Evolutionary conservation across 78 protist genomes (phyloP).

Genomic region (Dictyostelium capitatum): DNA sequence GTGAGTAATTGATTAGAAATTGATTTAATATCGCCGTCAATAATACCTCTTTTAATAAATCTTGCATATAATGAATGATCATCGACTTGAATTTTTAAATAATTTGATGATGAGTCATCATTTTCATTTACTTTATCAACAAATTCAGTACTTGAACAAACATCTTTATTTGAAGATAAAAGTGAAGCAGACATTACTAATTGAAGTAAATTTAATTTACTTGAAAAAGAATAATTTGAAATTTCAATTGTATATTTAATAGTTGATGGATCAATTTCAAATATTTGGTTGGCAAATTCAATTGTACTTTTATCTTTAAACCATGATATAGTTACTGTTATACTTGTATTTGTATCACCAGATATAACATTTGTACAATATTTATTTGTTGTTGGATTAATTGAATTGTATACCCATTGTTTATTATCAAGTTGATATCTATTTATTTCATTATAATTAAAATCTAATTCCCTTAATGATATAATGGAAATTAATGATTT

Average conservation of each 20-base stretch:
- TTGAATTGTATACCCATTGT: neutral
- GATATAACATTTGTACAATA: neutral
- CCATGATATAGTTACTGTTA: neutral
- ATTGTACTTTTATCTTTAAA: neutral
- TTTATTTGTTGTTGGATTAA: neutral
- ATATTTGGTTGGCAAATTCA: neutral
- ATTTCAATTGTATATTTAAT: slow-evolving; percentile 20
- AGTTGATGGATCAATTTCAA: neutral
- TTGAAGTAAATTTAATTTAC: slow-evolving; percentile 2
- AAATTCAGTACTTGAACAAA: slow-evolving; percentile 12
- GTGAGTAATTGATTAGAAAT: neutral
- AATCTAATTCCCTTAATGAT: neutral
- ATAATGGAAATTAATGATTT: neutral
- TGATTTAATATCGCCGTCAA: neutral
- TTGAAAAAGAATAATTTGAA: neutral
- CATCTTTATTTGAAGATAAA: neutral
- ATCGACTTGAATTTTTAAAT: neutral
- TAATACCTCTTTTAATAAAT: slow-evolving; percentile 9
- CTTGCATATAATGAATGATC: slow-evolving; percentile 18
- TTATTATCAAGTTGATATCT: neutral
- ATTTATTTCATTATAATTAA: neutral
- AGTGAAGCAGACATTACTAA: slow-evolving; percentile 5
- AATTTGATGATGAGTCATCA: neutral
- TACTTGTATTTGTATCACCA: neutral
- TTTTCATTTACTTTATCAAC: neutral